Percentiles rank a stretch among this genome's conserved stretches.
Conservation (phyloP, 768 basidiomycete genomes). For the Bullera alba region DNA sequence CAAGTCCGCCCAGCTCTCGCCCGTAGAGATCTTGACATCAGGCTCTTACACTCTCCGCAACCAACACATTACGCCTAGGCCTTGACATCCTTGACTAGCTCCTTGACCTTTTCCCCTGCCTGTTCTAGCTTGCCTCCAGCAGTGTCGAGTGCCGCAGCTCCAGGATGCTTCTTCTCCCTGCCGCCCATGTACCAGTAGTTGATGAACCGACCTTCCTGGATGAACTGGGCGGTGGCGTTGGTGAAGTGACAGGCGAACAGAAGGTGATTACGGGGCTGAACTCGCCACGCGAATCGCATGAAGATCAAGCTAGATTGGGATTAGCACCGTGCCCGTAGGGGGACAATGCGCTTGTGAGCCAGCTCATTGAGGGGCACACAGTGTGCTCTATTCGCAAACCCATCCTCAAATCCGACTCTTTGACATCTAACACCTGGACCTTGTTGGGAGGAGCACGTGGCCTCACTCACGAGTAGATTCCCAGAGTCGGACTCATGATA, state of each 20-base stretch:
- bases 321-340: background rate
- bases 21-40: no score
- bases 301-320: constrained; percentile 59
- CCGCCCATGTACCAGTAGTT: constrained; percentile 90
- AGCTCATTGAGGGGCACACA: background rate
- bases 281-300: constrained; percentile 87
- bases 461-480: constrained; percentile 77
- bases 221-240: constrained; percentile 75
- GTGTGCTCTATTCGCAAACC: background rate
- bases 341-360: background rate
- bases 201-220: constrained; percentile 76
- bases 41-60: background rate
- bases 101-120: constrained; percentile 17
- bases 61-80: constrained; percentile 8
- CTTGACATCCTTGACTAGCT: constrained; percentile 26
- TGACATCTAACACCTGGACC: no score
- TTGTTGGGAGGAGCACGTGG: no score
- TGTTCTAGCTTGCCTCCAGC: constrained; percentile 15
- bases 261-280: constrained; percentile 91
- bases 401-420: no score
- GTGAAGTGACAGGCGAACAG: constrained; percentile 90
- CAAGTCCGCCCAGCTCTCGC: no score
- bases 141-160: constrained; percentile 12
- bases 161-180: constrained; percentile 58
- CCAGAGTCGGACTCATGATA: constrained; percentile 86